Evolutionary conservation across 129 eudicot genomes (phyloP), one percentile per base, ranked within the genome.

Genomic region (Flaveria linearis): DNA sequence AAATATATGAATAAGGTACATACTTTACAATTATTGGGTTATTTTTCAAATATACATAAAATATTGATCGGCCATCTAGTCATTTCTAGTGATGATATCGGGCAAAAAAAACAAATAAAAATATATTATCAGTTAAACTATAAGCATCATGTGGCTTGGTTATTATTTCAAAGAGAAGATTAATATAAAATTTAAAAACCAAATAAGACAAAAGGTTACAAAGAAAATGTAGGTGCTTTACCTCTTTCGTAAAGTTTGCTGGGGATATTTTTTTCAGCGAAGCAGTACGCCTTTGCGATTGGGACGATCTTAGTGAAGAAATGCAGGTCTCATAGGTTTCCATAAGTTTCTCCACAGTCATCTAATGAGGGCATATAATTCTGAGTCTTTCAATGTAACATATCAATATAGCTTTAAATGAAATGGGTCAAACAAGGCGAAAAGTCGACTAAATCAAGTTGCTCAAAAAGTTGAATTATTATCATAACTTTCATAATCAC

Each of bases 201-300:
- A 41, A 51, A 72, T 2, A 65, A 39, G 71, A 17, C 51, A n/a
- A 39, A 28, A 63, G 46, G 71, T 39, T 63, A 63, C 12, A 63
- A 25, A 1, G 71, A 66, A 41, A 41, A 66, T 17, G 51, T 13
- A 69, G 17, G 3, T 55, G 12, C 17, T 42, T 22, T 85, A 91
- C 99, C 96, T 95, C 92, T 78, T 88, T 91, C 18, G 96, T 89
- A 70, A 91, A 95, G 82, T 95, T 95, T 46, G 87, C 99, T 28
- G 99, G 99, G 68, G 85, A 74, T 69, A 95, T 86, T 58, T 69
- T 83, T 53, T 85, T 87, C 66, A 95, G 63, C 49, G 99, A 91
- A 74, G 82, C 78, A 25, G 56, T 76, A 33, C 96, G 88, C 12
- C 97, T 71, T 53, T 83, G 84, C 2, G 90, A 71, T 76, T 95